phyloP scores from a whole-genome alignment of 2,329 filamentous ascomycete genomes.

The Trichoderma sp. region DNA sequence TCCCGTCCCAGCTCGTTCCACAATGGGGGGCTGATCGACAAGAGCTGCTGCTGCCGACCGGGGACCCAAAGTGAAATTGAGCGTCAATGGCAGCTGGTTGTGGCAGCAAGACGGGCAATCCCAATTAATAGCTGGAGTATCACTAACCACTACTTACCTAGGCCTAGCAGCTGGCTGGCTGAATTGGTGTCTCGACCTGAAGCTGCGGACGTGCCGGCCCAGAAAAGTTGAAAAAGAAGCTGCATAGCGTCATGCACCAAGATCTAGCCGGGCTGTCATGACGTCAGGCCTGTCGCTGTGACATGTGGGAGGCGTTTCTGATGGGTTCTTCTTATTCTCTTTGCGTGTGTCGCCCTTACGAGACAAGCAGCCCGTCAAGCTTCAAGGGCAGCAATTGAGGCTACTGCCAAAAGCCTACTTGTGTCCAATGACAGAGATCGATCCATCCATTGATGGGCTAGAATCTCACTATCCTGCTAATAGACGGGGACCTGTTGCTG shows the following conservation, averaged over 20 bases:
- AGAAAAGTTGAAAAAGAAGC: neutral
- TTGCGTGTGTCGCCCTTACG: neutral
- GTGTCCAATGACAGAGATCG: neutral
- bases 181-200: neutral
- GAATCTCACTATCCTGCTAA: neutral
- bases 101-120: neutral
- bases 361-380: neutral
- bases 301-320: conserved; percentile 11
- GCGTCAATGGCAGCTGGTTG: neutral
- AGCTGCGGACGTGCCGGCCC: conserved; percentile 6
- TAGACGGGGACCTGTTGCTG: neutral
- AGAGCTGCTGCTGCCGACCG: conserved; percentile 11
- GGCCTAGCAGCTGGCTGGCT: neutral
- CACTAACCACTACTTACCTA: no score
- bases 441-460: neutral
- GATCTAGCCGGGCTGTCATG: conserved; percentile 28
- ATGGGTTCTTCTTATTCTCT: neutral
- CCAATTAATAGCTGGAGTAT: neutral
- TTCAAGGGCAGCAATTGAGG: neutral
- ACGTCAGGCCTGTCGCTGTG: conserved; percentile 29
- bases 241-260: conserved; percentile 27
- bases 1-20: conserved; percentile 15
- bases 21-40: conserved; percentile 15
- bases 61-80: neutral
- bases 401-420: neutral